Percentiles rank a stretch among this genome's conserved stretches.
Evolutionary conservation across 2,329 filamentous ascomycete species (phyloP).

Genomic region (Colletotrichum tabaci): DNA sequence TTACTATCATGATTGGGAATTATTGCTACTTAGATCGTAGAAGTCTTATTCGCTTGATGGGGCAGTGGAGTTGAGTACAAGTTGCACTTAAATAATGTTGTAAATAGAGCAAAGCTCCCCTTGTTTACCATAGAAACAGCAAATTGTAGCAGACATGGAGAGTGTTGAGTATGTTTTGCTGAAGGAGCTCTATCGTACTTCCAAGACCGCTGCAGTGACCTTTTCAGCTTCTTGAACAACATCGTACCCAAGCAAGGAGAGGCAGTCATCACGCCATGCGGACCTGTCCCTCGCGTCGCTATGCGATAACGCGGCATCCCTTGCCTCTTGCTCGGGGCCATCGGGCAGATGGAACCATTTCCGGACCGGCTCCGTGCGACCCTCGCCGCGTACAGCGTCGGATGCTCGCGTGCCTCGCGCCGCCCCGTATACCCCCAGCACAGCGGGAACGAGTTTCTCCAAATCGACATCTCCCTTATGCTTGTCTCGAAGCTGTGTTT

Average conservation of each 20-base stretch:
- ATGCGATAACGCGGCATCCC: constrained; percentile 30
- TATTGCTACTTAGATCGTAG: neutral
- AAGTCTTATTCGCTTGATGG: neutral
- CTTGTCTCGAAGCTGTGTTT: neutral
- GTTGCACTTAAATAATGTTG: neutral
- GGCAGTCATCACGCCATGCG: constrained; percentile 1
- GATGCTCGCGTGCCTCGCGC: constrained; percentile 10
- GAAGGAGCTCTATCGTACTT: neutral
- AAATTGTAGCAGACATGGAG: neutral
- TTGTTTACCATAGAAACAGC: neutral
- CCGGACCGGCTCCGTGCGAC: constrained; percentile 26
- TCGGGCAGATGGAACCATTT: constrained; percentile 37
- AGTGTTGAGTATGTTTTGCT: too few relatives aligned
- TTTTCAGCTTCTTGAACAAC: neutral
- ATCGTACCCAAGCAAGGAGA: neutral
- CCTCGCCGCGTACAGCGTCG: neutral
- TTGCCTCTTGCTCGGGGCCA: constrained; percentile 27
- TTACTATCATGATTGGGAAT: neutral
- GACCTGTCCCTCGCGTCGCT: neutral
- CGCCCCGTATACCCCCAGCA: constrained; percentile 24
- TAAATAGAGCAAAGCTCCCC: neutral
- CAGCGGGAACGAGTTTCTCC: constrained; percentile 6
- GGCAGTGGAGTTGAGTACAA: too few relatives aligned
- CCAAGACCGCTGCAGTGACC: neutral
- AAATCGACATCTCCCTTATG: neutral